These are phyloP conservation scores for Cochlearia excelsa DNA, from an alignment of 345 rosid species.

Conservation along the genomic window DNA sequence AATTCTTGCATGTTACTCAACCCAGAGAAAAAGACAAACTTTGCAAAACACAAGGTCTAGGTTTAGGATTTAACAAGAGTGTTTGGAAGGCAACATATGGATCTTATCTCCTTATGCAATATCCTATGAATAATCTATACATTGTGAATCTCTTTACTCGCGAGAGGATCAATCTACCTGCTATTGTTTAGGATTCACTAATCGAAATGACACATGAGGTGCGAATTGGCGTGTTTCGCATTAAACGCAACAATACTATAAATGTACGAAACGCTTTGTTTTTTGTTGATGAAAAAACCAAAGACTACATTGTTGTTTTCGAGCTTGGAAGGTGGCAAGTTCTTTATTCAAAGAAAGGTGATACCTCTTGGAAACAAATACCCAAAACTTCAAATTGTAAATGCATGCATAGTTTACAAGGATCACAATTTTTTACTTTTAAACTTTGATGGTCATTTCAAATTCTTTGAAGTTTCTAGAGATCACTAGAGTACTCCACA, in stretches of 20 bases:
- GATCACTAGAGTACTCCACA: not conserved
- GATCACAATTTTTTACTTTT: conserved; percentile 5
- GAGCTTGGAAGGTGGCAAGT: too few relatives aligned
- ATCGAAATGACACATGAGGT: too few relatives aligned
- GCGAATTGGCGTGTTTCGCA: too few relatives aligned
- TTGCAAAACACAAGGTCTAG: conserved; percentile 1
- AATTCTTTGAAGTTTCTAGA: not conserved
- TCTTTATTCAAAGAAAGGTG: not conserved
- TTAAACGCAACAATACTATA: too few relatives aligned
- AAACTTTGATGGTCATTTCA: not conserved
- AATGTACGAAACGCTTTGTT: not conserved
- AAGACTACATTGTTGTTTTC: conserved; percentile 3
- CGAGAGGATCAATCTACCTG: too few relatives aligned
- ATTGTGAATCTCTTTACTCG: too few relatives aligned
- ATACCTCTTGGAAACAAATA: conserved; percentile 10
- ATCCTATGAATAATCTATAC: too few relatives aligned
- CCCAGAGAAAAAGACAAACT: conserved; percentile 5
- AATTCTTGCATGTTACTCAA: conserved; percentile 4
- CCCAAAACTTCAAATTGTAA: too few relatives aligned
- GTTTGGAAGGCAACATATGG: not conserved
- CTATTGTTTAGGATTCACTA: too few relatives aligned
- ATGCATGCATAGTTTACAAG: not conserved
- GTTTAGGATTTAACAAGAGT: not conserved
- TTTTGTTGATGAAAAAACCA: conserved; percentile 11
- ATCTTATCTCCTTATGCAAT: too few relatives aligned